Conservation (phyloP, 1,284 basidiomycete genomes). For the Malassezia japonica region DNA sequence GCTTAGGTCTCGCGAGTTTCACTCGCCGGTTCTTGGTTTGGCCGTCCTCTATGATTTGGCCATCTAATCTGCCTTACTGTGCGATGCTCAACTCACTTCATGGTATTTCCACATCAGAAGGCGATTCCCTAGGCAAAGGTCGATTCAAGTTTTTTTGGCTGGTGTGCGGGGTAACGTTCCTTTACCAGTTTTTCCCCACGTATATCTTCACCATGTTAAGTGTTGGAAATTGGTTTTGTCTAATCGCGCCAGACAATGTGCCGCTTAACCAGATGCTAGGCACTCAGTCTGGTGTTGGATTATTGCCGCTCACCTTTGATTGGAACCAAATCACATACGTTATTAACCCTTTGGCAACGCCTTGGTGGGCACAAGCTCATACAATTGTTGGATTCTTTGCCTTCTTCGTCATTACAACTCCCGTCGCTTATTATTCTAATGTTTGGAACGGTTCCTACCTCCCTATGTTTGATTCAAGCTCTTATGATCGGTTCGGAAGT, state of each 20-base stretch:
- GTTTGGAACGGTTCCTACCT: slow-evolving; percentile 49
- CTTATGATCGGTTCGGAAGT: slow-evolving; percentile 72
- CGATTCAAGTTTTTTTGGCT: slow-evolving; percentile 32
- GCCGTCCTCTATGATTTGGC: slow-evolving; percentile 44
- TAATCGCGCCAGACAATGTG: slow-evolving; percentile 37
- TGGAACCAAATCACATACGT: slow-evolving; percentile 88
- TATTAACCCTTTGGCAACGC: slow-evolving; percentile 78
- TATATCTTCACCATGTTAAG: slow-evolving; percentile 36
- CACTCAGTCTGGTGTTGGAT: slow-evolving; percentile 55
- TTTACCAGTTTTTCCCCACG: slow-evolving; percentile 58
- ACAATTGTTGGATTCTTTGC: slow-evolving; percentile 75
- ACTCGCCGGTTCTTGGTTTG: slow-evolving; percentile 35
- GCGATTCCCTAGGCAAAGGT: slow-evolving; percentile 51
- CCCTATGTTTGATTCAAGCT: slow-evolving; percentile 55
- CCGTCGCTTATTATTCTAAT: slow-evolving; percentile 74
- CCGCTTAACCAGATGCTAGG: slow-evolving; percentile 40
- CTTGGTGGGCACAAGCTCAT: slow-evolving; percentile 96
- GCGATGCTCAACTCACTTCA: slow-evolving; percentile 38
- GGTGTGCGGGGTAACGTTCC: slow-evolving; percentile 53
- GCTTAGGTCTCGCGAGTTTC: slow-evolving; percentile 37
- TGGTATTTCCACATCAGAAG: slow-evolving; percentile 22
- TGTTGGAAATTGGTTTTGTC: slow-evolving; percentile 37
- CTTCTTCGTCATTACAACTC: slow-evolving; percentile 68
- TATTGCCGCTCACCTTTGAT: slow-evolving; percentile 85
- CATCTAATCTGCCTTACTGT: slow-evolving; percentile 29